Evolutionary conservation across 805 yeast species (phyloP), one percentile per base, ranked within the genome.

Genomic region (Lachancea lanzarotensis): DNA sequence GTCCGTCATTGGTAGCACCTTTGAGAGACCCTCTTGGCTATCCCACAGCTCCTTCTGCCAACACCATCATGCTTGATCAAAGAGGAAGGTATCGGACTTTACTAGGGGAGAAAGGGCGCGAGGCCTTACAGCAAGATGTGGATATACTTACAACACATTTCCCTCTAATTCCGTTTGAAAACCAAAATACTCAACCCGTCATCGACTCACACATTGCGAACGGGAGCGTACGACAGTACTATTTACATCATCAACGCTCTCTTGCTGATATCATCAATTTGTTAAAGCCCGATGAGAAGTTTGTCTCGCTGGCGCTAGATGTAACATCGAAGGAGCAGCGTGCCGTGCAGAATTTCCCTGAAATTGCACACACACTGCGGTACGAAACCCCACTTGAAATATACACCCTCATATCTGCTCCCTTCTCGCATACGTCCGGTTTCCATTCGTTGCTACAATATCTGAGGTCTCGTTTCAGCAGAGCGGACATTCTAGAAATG

Each of bases 401-500:
- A 12, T 93, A 91, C 66, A 79, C 83, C 17, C 73, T 78, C 42
- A 85, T 91, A 13, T 72, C 67, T 18, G 72, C 69, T 42, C 97
- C 98, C 1, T 93, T 84, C 59, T 77, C 90, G 8, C 91, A 93
- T 59, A 90, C 96, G 0, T 84, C 89, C 1, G 96, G 96, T 2
- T 91, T 84, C 62, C 96, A 89, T 63, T 78, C 81, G 38, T 71
- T 91, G 45, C 79, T 86, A 54, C 74, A 79, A 10, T 90, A 90
- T 60, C 68, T 91, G 48, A 71, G 82, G 46, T 69, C 75, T 31
- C 66, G 98, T 40, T 89, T 91, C 60, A 76, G 78, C 39, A 76
- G 79, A 47, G 72, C 72, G 13, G 81, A 82, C 65, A 71, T 91
- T 45, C 84, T 89, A 45, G 76, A 81, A 45, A 82, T 93, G 81